phyloP scores from a whole-genome alignment of 108 stramenopile species.

The Skeletonema potamos region DNA sequence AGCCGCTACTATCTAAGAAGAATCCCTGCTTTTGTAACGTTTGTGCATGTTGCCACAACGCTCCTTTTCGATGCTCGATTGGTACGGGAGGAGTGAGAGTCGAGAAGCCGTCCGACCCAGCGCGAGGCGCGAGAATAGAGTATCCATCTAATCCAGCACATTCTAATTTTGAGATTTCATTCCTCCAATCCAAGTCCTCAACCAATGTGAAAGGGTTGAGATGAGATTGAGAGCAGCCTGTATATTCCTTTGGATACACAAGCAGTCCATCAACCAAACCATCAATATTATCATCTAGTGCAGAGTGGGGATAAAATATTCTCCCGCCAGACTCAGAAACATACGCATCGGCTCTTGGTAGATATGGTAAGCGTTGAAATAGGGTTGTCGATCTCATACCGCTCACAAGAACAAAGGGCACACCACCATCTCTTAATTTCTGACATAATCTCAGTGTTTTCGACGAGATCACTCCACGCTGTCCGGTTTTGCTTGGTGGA shows the following conservation, averaged over 20 bases:
- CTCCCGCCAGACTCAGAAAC: slow-evolving; percentile 72
- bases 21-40: slow-evolving; percentile 38
- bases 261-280: slow-evolving; percentile 17
- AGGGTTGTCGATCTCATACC: slow-evolving; percentile 85
- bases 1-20: slow-evolving; percentile 63
- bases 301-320: slow-evolving; percentile 68
- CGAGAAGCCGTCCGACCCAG: slow-evolving; percentile 1
- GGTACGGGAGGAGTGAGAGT: slow-evolving; percentile 8
- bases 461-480: slow-evolving; percentile 56
- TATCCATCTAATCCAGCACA: slow-evolving; percentile 62
- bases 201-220: slow-evolving; percentile 53
- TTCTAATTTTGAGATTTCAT: slow-evolving; percentile 17
- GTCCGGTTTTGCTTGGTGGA: slow-evolving; percentile 71
- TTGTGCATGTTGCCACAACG: slow-evolving; percentile 63
- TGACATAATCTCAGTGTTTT: slow-evolving; percentile 47
- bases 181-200: slow-evolving; percentile 71
- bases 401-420: slow-evolving; percentile 66
- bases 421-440: slow-evolving; percentile 46
- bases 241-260: slow-evolving; percentile 36
- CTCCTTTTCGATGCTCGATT: slow-evolving; percentile 48
- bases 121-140: slow-evolving; percentile 6
- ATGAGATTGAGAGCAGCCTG: slow-evolving; percentile 28
- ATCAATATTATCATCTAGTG: not conserved
- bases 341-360: slow-evolving; percentile 81
- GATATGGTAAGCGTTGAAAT: slow-evolving; percentile 68